Conservation (phyloP, 805 yeast genomes). For the Millerozyma miso region DNA sequence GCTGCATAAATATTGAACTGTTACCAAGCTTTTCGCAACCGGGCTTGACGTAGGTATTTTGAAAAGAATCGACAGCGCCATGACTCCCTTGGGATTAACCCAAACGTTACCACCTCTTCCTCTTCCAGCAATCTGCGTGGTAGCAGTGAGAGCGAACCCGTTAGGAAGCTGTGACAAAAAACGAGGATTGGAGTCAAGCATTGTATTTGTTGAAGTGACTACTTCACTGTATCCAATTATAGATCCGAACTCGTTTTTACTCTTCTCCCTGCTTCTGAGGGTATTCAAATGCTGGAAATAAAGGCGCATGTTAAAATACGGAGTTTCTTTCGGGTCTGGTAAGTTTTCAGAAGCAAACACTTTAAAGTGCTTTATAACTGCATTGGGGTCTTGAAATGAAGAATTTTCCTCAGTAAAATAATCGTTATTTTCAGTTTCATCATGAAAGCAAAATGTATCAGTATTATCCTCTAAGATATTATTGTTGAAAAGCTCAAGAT, state of each 20-base stretch:
- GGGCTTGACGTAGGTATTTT: conserved; percentile 47
- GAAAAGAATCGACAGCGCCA: conserved; percentile 73
- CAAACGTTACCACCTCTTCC: conserved; percentile 95
- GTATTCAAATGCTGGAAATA: conserved; percentile 48
- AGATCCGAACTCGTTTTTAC: conserved; percentile 50
- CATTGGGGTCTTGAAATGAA: conserved; percentile 45
- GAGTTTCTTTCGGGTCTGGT: conserved; percentile 57
- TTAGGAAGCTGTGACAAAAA: conserved; percentile 60
- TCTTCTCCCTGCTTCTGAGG: conserved; percentile 12
- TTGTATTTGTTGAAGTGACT: conserved; percentile 77
- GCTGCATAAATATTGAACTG: conserved; percentile 80
- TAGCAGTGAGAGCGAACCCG: conserved; percentile 68
- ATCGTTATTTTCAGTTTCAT: conserved; percentile 22
- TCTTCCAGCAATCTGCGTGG: conserved; percentile 83
- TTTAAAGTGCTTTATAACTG: conserved; percentile 51
- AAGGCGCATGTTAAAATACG: conserved; percentile 61
- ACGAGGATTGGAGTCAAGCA: conserved; percentile 68
- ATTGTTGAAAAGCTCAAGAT: conserved; percentile 28
- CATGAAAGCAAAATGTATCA: conserved; percentile 54
- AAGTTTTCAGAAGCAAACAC: conserved; percentile 36
- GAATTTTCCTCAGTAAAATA: conserved; percentile 9
- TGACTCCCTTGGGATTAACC: conserved; percentile 91
- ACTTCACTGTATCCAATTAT: conserved; percentile 78
- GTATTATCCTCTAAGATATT: conserved; percentile 44
- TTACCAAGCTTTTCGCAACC: conserved; percentile 58